Evolutionary conservation across 768 basidiomycete species (phyloP), one percentile per base, ranked within the genome.

Genomic region (Leccinum olivaceopallidum): DNA sequence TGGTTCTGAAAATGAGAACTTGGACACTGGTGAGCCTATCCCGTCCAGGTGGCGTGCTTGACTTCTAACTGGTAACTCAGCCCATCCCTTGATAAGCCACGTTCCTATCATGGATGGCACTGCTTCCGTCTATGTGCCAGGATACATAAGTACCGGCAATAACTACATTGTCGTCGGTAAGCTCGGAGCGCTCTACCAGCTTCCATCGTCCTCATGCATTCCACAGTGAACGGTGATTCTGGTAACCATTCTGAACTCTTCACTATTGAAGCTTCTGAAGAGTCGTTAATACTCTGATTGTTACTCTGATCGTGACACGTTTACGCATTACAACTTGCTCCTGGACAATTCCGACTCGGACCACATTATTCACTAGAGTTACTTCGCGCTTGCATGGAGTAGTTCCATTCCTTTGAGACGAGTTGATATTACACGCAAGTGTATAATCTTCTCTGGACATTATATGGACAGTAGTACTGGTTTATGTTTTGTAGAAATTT

Each of bases 91-190:
- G 59, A 88, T 85, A 2, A 49, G 78, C 20, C 73, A 76, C 26
- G 83, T 91, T 72, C 77, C 80, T 36, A 76, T 91, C 53, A 75
- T 71, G 16, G 71, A 73, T 18, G 88, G 81, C 82, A 9, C 34
- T 76, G 5, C 10, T 22, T 2, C 2, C 14, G 66, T 90, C 58
- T 78, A 71, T 0, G 85, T 90, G 22, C 89, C 89, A 0, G 20
- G 72, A 7, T 80, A 86, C 5, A 48, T 69, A 4, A 30, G 60
- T 3, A 67, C 75, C 9, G 67, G 80, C 36, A 61, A 73, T 44
- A 76, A 84, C 71, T 91, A 88, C 64, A 80, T 85, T 57, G 73
- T 91, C 67, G 86, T 82, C 60, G 67, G 89, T 89, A 68, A 78
- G 88, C 83, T 53, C 8, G 2, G 14, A 5, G 18, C 6, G 14